Conservation (phyloP, 768 basidiomycete species). For the Leccinum incarnatum region DNA sequence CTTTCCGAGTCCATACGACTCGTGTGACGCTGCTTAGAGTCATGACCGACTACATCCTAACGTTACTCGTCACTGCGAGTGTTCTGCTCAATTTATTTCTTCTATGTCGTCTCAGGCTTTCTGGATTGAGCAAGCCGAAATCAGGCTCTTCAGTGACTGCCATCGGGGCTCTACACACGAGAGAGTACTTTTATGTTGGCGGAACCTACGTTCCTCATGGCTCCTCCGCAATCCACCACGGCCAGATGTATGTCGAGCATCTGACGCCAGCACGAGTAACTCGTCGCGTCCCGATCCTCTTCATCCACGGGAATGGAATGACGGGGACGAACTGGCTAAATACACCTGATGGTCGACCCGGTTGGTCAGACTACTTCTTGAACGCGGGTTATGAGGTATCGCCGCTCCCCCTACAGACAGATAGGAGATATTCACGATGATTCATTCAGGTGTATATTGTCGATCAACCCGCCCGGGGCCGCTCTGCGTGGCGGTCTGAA, state of each 20-base stretch:
- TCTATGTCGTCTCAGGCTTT: slow-evolving; percentile 5
- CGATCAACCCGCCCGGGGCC: slow-evolving; percentile 45
- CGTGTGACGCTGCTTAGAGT: not conserved
- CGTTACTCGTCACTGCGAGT: slow-evolving; percentile 10
- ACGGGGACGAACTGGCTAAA: slow-evolving; percentile 52
- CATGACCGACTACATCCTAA: not conserved
- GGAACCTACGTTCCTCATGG: slow-evolving; percentile 37
- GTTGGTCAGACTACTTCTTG: slow-evolving; percentile 59
- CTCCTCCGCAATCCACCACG: slow-evolving; percentile 38
- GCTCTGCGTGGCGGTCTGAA: slow-evolving; percentile 42
- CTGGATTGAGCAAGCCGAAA: not conserved
- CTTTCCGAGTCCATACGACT: not conserved
- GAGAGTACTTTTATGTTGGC: slow-evolving; percentile 50
- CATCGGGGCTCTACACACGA: slow-evolving; percentile 40
- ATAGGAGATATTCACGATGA: not conserved
- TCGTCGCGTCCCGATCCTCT: slow-evolving; percentile 40
- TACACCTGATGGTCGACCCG: slow-evolving; percentile 50
- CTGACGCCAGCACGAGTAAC: slow-evolving; percentile 40
- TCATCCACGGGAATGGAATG: slow-evolving; percentile 53
- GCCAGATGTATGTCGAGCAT: slow-evolving; percentile 54
- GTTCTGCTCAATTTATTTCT: slow-evolving; percentile 20
- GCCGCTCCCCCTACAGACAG: not conserved
- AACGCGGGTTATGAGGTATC: slow-evolving; percentile 48
- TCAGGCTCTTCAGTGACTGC: not conserved
- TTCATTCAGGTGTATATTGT: slow-evolving; percentile 39